Conservation (phyloP, 2,329 filamentous ascomycete species). For the Pyrenophora graminea region DNA sequence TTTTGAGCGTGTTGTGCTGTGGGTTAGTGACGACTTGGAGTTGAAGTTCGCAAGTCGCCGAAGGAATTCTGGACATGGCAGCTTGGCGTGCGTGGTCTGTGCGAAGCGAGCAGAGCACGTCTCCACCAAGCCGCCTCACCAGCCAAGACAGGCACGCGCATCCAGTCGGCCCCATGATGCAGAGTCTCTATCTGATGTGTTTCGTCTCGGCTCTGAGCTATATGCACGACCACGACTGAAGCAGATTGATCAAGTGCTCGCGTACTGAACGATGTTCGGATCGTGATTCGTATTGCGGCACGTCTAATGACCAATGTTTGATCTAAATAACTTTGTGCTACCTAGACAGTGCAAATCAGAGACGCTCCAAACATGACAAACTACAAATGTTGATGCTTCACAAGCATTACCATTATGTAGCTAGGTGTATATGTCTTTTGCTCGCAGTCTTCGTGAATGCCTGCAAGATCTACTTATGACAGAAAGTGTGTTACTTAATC, state of each 20-base stretch:
- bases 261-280: too few species aligned
- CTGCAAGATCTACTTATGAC: slow-evolving; percentile 39
- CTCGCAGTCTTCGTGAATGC: slow-evolving; percentile 21
- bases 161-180: too few species aligned
- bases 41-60: slow-evolving; percentile 20
- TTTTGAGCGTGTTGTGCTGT: slow-evolving; percentile 40
- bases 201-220: too few species aligned
- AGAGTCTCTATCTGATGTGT: too few species aligned
- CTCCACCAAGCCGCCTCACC: neutral
- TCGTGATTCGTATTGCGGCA: too few species aligned
- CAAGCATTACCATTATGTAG: slow-evolving; percentile 44
- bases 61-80: slow-evolving; percentile 19
- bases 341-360: too few species aligned
- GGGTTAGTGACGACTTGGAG: slow-evolving; percentile 34
- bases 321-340: too few species aligned
- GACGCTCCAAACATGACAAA: too few species aligned
- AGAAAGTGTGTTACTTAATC: slow-evolving; percentile 37
- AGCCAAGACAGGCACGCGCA: too few species aligned
- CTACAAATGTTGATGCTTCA: neutral
- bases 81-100: slow-evolving; percentile 16
- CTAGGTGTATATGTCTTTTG: slow-evolving; percentile 29
- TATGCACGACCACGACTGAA: too few species aligned
- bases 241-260: neutral
- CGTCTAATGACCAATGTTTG: too few species aligned
- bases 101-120: slow-evolving; percentile 9